A percentile compares a stretch with the other conserved stretches of the same genome.
phyloP scores from a whole-genome alignment of 1,284 basidiomycete species.

The Macrocystidia cucumis region DNA sequence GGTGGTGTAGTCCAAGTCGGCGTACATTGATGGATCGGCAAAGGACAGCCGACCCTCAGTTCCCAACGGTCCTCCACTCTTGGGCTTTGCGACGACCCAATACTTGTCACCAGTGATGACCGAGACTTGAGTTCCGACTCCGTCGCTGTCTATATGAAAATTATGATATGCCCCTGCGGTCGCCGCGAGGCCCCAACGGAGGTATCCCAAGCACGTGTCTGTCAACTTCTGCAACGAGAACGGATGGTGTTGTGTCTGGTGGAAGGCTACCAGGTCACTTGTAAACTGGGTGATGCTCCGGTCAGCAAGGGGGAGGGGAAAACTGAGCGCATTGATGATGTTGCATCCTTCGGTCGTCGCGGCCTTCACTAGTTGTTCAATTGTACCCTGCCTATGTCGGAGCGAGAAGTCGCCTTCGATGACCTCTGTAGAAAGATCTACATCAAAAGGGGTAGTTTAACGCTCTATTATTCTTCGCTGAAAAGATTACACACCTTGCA shows the following conservation, averaged over 20 bases:
- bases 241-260: neutral
- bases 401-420: too few relatives aligned
- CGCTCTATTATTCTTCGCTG: too few relatives aligned
- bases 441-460: too few relatives aligned
- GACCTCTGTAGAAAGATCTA: too few relatives aligned
- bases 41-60: neutral
- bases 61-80: neutral
- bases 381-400: too few relatives aligned
- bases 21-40: neutral
- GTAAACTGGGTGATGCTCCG: neutral
- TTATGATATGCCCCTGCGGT: conserved; percentile 6
- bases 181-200: conserved; percentile 9
- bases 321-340: conserved; percentile 4
- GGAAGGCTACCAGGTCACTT: neutral
- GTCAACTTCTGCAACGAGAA: neutral
- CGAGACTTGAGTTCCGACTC: conserved; percentile 9
- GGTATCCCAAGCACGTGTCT: neutral
- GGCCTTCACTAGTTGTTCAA: too few relatives aligned
- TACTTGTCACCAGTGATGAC: conserved; percentile 7
- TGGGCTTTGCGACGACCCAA: conserved; percentile 8
- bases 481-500: too few relatives aligned
- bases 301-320: neutral
- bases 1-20: conserved; percentile 2
- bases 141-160: conserved; percentile 12
- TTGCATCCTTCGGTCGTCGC: conserved; percentile 1